Percentiles rank a stretch among this genome's conserved stretches.
Evolutionary conservation across 2,329 filamentous ascomycete species (phyloP).

Genomic region (Chaetoscypha palmicola): DNA sequence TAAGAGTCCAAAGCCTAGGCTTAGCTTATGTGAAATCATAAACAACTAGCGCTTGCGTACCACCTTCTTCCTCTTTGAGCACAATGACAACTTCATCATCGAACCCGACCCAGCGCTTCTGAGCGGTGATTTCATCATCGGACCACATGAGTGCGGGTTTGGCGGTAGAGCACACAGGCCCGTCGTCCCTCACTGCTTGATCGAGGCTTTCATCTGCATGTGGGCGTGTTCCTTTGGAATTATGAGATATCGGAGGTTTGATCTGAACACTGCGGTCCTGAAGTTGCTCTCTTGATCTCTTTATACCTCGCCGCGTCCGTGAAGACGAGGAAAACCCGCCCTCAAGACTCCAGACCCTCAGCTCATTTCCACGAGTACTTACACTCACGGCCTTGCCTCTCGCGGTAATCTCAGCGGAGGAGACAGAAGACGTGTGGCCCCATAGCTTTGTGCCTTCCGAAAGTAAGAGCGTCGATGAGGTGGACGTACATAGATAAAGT

Average conservation of each 20-base stretch:
- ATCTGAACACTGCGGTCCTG: slow-evolving; percentile 42
- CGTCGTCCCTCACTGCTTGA: background rate
- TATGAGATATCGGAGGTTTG: background rate
- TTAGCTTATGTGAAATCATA: slow-evolving; percentile 66
- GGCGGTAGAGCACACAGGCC: too few species aligned
- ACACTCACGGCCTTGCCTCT: slow-evolving; percentile 65
- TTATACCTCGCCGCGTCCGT: background rate
- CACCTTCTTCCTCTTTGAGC: slow-evolving; percentile 50
- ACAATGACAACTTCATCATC: slow-evolving; percentile 66
- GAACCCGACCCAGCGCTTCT: slow-evolving; percentile 55
- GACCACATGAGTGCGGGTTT: too few species aligned
- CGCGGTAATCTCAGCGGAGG: slow-evolving; percentile 59
- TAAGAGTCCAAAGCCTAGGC: too few species aligned
- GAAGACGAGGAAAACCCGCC: slow-evolving; percentile 37
- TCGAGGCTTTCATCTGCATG: background rate
- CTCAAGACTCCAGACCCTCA: slow-evolving; percentile 65
- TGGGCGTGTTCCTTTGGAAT: background rate
- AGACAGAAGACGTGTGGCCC: slow-evolving; percentile 67
- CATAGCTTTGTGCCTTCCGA: slow-evolving; percentile 56
- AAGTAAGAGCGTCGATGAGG: slow-evolving; percentile 46
- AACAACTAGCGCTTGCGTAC: slow-evolving; percentile 54
- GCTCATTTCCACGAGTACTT: slow-evolving; percentile 50
- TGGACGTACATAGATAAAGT: slow-evolving; percentile 61
- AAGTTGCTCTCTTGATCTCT: slow-evolving; percentile 23
- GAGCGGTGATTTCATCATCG: slow-evolving; percentile 9